Conservation (phyloP, 2,329 filamentous ascomycete species). For the Calonectria leucothoes region DNA sequence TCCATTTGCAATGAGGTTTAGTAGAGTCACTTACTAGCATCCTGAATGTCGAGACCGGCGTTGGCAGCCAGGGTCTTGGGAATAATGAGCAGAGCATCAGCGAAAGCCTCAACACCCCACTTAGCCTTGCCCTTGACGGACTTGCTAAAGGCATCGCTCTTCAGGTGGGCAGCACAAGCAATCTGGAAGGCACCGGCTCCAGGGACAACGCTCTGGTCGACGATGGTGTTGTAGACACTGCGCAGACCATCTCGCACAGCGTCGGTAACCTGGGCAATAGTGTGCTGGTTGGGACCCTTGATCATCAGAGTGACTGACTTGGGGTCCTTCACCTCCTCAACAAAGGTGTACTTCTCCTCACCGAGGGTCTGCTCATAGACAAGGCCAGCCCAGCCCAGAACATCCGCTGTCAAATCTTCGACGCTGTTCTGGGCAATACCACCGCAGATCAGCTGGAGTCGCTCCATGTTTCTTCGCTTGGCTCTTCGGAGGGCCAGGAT, state of each 20-base stretch:
- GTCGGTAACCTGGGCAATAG: conserved; percentile 96
- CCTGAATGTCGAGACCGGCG: conserved; percentile 95
- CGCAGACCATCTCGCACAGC: conserved; percentile 94
- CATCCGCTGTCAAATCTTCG: conserved; percentile 87
- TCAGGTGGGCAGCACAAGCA: conserved; percentile 87
- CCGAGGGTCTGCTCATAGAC: conserved; percentile 98
- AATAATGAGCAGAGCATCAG: conserved; percentile 93
- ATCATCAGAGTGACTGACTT: conserved; percentile 98
- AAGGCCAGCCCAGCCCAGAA: conserved; percentile 94
- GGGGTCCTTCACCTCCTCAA: conserved; percentile 98
- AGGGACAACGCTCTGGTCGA: conserved; percentile 95
- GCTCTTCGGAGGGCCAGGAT: conserved; percentile 94
- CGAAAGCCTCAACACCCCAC: conserved; percentile 94
- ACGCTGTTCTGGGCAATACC: conserved; percentile 95
- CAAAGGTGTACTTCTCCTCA: conserved; percentile 99
- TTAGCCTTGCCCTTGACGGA: conserved; percentile 98
- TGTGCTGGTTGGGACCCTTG: conserved; percentile 97
- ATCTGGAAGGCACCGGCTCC: conserved; percentile 97
- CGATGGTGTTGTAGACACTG: conserved; percentile 99
- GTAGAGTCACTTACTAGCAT: conserved; percentile 76
- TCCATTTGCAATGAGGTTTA: neutral
- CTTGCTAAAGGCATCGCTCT: conserved; percentile 87
- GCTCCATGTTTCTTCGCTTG: conserved; percentile 99
- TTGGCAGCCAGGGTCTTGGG: conserved; percentile 98
- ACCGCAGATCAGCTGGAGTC: conserved; percentile 93